These are phyloP conservation scores for Terfezia boudieri DNA, from an alignment of 495 filamentous ascomycete species.

Conservation along the genomic window DNA sequence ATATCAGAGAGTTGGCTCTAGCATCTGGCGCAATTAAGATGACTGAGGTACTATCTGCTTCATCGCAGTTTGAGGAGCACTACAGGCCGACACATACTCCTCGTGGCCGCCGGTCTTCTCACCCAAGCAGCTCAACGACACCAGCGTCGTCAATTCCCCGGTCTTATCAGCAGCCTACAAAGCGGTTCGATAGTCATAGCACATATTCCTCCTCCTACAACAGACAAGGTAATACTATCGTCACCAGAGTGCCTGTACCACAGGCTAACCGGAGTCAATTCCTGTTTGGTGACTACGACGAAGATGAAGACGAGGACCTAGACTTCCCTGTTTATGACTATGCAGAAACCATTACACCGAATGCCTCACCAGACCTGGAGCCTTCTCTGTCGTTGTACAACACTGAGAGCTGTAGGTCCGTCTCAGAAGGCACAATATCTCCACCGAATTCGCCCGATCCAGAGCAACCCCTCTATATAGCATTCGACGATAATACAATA, in stretches of 20 bases:
- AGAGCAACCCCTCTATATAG: slow-evolving; percentile 20
- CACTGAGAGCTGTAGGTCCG: neutral
- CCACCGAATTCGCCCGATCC: neutral
- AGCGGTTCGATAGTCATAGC: neutral
- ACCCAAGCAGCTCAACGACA: neutral
- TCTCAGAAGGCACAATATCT: neutral
- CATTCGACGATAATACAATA: slow-evolving; percentile 67
- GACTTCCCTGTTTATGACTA: neutral
- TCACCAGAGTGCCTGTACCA: neutral
- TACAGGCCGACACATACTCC: neutral
- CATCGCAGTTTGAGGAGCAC: neutral
- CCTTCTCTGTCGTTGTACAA: neutral
- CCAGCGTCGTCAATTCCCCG: neutral
- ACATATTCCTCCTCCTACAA: neutral
- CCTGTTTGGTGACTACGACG: neutral
- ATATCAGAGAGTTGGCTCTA: neutral
- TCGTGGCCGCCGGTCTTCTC: neutral
- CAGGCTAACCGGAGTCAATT: neutral
- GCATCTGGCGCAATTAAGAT: neutral
- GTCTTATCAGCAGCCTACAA: neutral
- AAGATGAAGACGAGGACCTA: neutral
- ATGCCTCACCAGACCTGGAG: slow-evolving; percentile 1
- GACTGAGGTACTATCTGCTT: neutral
- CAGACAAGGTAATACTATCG: neutral
- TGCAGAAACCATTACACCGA: neutral